Evolutionary conservation across 257 asterid genomes (phyloP).

Genomic region (Solanum gracilifrons): DNA sequence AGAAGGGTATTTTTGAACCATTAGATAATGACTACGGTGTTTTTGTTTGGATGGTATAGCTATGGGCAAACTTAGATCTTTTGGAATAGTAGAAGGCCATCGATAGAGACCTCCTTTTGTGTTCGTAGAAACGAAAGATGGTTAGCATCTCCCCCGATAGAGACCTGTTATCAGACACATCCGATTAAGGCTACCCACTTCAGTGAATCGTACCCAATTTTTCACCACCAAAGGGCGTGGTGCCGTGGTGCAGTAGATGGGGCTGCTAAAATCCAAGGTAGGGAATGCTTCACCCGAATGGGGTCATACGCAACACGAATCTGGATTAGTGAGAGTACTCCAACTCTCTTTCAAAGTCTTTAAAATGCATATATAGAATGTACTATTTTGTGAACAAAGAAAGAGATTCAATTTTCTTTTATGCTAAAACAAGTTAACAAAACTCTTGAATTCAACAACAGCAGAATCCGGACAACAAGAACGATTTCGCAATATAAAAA

Average conservation of each 20-base stretch:
- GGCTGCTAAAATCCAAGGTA: background rate
- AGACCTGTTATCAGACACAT: background rate
- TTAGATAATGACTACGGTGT: background rate
- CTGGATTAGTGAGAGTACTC: fast-evolving
- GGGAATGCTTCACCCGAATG: background rate
- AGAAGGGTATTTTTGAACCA: background rate
- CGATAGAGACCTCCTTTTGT: background rate
- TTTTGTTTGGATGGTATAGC: background rate
- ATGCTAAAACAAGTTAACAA: background rate
- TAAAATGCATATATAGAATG: too few relatives aligned
- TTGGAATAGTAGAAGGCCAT: background rate
- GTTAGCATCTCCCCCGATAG: background rate
- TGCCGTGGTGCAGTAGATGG: background rate
- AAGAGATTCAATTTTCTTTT: background rate
- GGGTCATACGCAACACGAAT: background rate
- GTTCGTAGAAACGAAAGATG: background rate
- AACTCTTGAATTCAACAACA: background rate
- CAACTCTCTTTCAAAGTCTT: background rate
- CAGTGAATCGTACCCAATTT: background rate
- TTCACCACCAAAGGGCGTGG: background rate
- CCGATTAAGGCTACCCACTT: background rate
- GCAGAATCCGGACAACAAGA: background rate
- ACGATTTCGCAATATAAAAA: background rate
- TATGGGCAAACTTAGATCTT: too few relatives aligned
- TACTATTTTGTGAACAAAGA: background rate